phyloP scores from a whole-genome alignment of 75 land plant genomes.

The Pinus tabuliformis region DNA sequence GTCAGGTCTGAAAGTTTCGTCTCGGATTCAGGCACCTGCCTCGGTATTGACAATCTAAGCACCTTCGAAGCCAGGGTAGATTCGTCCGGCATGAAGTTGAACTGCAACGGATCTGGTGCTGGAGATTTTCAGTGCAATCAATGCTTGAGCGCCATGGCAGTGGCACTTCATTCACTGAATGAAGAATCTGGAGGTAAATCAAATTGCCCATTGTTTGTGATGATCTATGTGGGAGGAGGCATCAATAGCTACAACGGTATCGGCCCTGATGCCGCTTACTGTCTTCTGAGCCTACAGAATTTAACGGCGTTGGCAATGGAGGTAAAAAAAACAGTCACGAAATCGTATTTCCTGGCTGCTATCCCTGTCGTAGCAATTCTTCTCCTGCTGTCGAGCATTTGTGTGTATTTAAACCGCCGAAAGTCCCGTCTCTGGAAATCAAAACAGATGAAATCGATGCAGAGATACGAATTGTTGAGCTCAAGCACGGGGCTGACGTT shows the following conservation, averaged over 20 bases:
- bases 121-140: background rate
- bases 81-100: background rate
- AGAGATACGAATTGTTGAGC: background rate
- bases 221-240: constrained; percentile 1
- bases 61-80: background rate
- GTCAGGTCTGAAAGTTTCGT: background rate
- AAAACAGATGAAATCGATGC: too few relatives aligned
- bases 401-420: background rate
- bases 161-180: background rate
- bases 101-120: background rate
- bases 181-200: background rate
- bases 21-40: background rate
- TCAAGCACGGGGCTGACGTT: background rate
- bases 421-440: background rate
- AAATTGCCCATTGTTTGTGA: background rate
- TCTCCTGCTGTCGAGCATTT: background rate
- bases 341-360: too few relatives aligned
- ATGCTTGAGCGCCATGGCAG: background rate
- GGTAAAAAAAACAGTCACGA: too few relatives aligned
- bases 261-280: background rate
- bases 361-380: background rate
- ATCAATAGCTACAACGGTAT: constrained; percentile 2
- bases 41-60: background rate
- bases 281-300: background rate
- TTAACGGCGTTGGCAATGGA: background rate